Evolutionary conservation across 495 filamentous ascomycete genomes (phyloP).

Genomic region (Tuber calosporum): DNA sequence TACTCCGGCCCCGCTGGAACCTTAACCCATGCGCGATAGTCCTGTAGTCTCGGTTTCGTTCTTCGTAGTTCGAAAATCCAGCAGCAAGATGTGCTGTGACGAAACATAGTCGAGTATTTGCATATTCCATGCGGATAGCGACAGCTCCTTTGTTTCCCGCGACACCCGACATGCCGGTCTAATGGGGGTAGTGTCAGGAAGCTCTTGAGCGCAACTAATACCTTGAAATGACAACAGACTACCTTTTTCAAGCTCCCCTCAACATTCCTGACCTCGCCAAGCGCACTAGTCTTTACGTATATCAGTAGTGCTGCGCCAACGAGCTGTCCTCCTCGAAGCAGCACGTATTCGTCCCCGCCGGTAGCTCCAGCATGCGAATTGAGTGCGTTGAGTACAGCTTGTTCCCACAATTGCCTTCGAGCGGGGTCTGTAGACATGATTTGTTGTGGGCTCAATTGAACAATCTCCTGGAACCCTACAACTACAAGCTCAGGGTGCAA

Average conservation of each 20-base stretch:
- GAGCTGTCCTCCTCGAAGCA: slow-evolving; percentile 85
- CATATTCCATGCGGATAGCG: slow-evolving; percentile 91
- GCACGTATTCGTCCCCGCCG: slow-evolving; percentile 70
- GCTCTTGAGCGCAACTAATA: slow-evolving; percentile 15
- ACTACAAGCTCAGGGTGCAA: slow-evolving; percentile 69
- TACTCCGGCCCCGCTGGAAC: slow-evolving; percentile 81
- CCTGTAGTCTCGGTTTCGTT: slow-evolving; percentile 83
- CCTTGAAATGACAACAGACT: slow-evolving; percentile 14
- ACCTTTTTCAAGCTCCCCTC: slow-evolving; percentile 91
- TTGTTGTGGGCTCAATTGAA: slow-evolving; percentile 90
- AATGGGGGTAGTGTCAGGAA: slow-evolving; percentile 6
- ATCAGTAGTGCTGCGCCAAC: slow-evolving; percentile 89
- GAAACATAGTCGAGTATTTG: slow-evolving; percentile 87
- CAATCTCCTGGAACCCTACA: slow-evolving; percentile 95
- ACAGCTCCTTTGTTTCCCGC: slow-evolving; percentile 98
- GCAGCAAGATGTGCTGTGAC: slow-evolving; percentile 95
- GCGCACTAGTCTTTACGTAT: slow-evolving; percentile 69
- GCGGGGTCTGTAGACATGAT: slow-evolving; percentile 97
- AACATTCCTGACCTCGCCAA: slow-evolving; percentile 85
- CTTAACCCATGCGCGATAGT: slow-evolving; percentile 81
- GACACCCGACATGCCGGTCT: slow-evolving; percentile 93
- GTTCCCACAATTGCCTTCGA: slow-evolving; percentile 78
- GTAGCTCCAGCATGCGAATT: slow-evolving; percentile 58
- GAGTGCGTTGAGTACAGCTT: slow-evolving; percentile 66
- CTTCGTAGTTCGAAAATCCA: slow-evolving; percentile 94